Evolutionary conservation across 345 rosid species (phyloP).

Genomic region (Lumnitzera racemosa): DNA sequence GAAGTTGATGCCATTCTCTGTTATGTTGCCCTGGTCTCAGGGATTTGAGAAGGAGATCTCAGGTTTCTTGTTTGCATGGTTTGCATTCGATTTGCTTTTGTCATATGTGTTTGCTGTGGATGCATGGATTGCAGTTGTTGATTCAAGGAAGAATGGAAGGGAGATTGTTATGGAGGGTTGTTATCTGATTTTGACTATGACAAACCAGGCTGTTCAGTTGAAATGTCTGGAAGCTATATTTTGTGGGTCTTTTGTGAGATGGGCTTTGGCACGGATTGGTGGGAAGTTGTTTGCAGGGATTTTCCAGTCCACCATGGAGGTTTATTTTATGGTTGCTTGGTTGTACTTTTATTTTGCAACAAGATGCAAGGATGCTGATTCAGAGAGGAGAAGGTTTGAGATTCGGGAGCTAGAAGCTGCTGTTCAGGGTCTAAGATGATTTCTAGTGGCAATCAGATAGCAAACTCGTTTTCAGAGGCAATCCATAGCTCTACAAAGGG

Average conservation of each 20-base stretch:
- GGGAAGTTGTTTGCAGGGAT: slow-evolving; percentile 53
- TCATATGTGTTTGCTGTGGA: slow-evolving; percentile 65
- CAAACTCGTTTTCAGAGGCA: slow-evolving; percentile 23
- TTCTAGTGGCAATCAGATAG: slow-evolving; percentile 11
- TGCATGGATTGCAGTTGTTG: slow-evolving; percentile 80
- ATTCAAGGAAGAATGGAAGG: slow-evolving; percentile 74
- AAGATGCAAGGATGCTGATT: slow-evolving; percentile 60
- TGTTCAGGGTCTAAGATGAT: slow-evolving; percentile 65
- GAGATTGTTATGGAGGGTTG: slow-evolving; percentile 90
- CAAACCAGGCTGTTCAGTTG: slow-evolving; percentile 70
- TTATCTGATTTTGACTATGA: slow-evolving; percentile 58
- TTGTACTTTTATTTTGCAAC: slow-evolving; percentile 69
- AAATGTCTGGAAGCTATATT: slow-evolving; percentile 73
- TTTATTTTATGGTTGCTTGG: slow-evolving; percentile 90
- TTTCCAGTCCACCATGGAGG: slow-evolving; percentile 71
- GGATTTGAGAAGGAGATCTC: slow-evolving; percentile 88
- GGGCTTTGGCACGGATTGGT: slow-evolving; percentile 37
- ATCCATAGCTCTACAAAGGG: slow-evolving; percentile 19
- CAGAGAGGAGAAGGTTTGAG: slow-evolving; percentile 73
- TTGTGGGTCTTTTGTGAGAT: slow-evolving; percentile 68
- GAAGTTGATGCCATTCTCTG: slow-evolving; percentile 88
- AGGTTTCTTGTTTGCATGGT: slow-evolving; percentile 78
- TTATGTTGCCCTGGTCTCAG: slow-evolving; percentile 69
- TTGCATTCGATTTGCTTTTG: slow-evolving; percentile 60
- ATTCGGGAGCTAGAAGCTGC: slow-evolving; percentile 77